Evolutionary conservation across 164 flowering plant genomes (phyloP), one percentile per base, ranked within the genome.

Genomic region (Umbellularia californica): DNA sequence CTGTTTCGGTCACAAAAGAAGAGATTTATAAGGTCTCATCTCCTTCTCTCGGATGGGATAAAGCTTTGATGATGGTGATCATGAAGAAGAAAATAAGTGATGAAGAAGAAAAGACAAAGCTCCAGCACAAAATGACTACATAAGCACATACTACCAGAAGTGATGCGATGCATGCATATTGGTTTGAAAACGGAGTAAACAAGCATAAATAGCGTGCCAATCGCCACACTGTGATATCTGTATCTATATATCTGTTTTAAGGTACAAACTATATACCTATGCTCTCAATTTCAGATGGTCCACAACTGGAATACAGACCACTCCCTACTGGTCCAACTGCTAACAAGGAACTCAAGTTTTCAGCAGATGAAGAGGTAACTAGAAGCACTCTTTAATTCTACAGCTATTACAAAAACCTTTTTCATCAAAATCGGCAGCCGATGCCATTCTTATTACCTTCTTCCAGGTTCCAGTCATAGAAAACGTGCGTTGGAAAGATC

Each of bases 401-500:
- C 67, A 23, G 22, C 51, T 22, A 15, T n/a, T 3, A 17, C 69
- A 12, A 3, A 64, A 7, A 50, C 69, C n/a, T 5, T 75, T 15
- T 28, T 67, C 25, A 68, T 63, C 70, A 25, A n/a, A 19, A 24
- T 22, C 68, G 50, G 28, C 55, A 58, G 13, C 17, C 19, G 5
- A 15, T 23, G 20, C 3, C 51, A 35, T 22, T 60, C 30, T 9
- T 24, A 19, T 58, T n/a, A 19, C 25, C 19, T 6, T 35, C 41
- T n/a, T 74, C 58, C 85, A 90, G 95, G 88, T 89, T 74, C 55
- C 91, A 3, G 15, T 88, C 11, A 14, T 80, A 13, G 74, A 83
- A 41, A 92, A 89, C 73, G 78, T 90, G 5, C 76, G 68, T 69
- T 92, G 94, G 94, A 87, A 84, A 77, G 97, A 92, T 70, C 68